Conservation (phyloP, 176 grass and related monocot species). For the Oryza meyeriana region DNA sequence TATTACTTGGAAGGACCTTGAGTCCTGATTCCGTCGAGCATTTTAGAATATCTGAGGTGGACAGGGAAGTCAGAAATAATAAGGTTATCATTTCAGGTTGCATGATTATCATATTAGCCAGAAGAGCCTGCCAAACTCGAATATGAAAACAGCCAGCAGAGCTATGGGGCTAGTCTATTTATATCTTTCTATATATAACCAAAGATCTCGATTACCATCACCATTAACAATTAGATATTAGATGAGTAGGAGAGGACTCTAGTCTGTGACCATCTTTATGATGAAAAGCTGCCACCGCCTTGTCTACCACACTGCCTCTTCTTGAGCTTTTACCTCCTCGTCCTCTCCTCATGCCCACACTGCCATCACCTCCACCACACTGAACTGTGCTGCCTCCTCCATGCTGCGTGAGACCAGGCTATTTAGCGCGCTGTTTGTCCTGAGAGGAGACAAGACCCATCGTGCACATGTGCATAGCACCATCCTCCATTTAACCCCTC, state of each 20-base stretch:
- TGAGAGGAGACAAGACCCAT: neutral
- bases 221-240: neutral
- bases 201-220: neutral
- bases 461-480: neutral
- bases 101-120: slow-evolving; percentile 5
- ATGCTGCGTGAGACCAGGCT: neutral
- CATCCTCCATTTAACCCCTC: neutral
- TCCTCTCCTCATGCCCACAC: neutral
- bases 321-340: neutral
- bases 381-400: neutral
- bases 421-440: neutral
- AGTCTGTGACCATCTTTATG: neutral
- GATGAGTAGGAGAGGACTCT: neutral
- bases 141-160: neutral
- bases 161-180: neutral
- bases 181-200: neutral
- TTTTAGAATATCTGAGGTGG: neutral
- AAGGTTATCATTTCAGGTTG: neutral
- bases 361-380: neutral
- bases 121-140: neutral
- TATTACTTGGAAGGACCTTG: neutral
- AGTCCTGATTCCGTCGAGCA: neutral
- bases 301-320: neutral
- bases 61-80: neutral
- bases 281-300: neutral